These are phyloP conservation scores for Ceratocystiopsis brevicomis DNA, from an alignment of 2,329 filamentous ascomycete species.

Conservation along the genomic window DNA sequence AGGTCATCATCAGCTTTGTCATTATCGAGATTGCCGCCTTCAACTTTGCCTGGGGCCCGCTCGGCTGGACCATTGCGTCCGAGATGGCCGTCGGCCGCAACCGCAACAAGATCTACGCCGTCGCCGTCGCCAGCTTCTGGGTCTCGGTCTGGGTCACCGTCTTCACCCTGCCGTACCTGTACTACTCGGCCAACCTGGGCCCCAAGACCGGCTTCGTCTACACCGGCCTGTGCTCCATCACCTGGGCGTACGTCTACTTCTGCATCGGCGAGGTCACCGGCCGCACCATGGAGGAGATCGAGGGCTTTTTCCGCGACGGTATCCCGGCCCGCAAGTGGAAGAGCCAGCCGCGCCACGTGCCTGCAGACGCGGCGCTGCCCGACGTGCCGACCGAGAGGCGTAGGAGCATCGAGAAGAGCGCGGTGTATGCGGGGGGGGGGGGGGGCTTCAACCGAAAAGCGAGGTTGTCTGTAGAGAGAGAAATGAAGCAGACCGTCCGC, in stretches of 20 bases:
- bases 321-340: conserved; percentile 1
- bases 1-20: conserved; percentile 22
- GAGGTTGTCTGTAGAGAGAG: too few species aligned
- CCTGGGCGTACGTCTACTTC: background rate
- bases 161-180: conserved; percentile 1
- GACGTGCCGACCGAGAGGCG: too few species aligned
- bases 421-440: too few species aligned
- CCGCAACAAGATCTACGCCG: conserved; percentile 25
- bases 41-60: conserved; percentile 25
- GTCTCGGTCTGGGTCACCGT: conserved; percentile 22
- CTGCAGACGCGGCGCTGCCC: too few species aligned
- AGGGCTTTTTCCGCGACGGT: background rate
- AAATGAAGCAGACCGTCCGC: too few species aligned
- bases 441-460: too few species aligned
- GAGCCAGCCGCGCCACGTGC: background rate
- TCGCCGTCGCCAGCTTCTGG: conserved; percentile 24
- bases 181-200: conserved; percentile 1
- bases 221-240: background rate
- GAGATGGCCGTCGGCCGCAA: conserved; percentile 30
- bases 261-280: conserved; percentile 1
- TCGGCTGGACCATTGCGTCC: conserved; percentile 22
- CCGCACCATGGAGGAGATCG: background rate
- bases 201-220: background rate
- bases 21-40: conserved; percentile 24
- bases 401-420: too few species aligned